These are phyloP conservation scores for Hypoxylon cercidicola DNA, from an alignment of 495 filamentous ascomycete genomes.

Conservation along the genomic window DNA sequence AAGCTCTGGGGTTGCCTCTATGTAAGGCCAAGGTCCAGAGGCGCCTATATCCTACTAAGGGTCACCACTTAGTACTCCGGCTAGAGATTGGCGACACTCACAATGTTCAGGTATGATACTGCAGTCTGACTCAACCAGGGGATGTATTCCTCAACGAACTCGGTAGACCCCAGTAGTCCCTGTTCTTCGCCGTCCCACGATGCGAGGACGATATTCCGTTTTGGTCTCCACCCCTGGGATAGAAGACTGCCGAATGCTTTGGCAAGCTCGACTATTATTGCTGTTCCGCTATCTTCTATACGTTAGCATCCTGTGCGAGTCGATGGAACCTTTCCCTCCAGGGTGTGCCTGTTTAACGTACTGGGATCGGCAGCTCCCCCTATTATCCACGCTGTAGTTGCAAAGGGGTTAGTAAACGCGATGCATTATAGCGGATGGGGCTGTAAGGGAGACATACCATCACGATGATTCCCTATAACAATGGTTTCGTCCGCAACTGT, in stretches of 20 bases:
- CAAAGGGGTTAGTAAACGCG: too few species aligned
- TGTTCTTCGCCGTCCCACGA: conserved; percentile 93
- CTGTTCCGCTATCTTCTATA: conserved; percentile 71
- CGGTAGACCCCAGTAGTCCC: conserved; percentile 82
- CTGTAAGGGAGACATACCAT: conserved; percentile 46
- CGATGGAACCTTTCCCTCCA: not conserved
- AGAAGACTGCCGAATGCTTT: conserved; percentile 79
- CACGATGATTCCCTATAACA: conserved; percentile 89
- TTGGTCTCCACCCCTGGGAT: conserved; percentile 80
- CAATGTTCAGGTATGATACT: conserved; percentile 85
- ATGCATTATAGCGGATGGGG: too few species aligned
- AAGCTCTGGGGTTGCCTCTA: conserved; percentile 77
- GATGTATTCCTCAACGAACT: conserved; percentile 88
- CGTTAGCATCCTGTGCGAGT: not conserved
- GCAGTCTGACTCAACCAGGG: conserved; percentile 79
- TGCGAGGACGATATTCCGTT: conserved; percentile 84
- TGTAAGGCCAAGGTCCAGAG: conserved; percentile 71
- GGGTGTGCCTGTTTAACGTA: not conserved
- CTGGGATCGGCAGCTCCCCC: conserved; percentile 80
- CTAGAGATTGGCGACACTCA: conserved; percentile 10
- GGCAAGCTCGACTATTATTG: conserved; percentile 82
- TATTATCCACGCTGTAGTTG: conserved; percentile 72
- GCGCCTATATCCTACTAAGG: conserved; percentile 70
- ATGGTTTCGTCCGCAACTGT: conserved; percentile 77
- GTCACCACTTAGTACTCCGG: too few species aligned